Conservation (phyloP, 169 alveolate species). For the Plasmodium cynomolgi region DNA sequence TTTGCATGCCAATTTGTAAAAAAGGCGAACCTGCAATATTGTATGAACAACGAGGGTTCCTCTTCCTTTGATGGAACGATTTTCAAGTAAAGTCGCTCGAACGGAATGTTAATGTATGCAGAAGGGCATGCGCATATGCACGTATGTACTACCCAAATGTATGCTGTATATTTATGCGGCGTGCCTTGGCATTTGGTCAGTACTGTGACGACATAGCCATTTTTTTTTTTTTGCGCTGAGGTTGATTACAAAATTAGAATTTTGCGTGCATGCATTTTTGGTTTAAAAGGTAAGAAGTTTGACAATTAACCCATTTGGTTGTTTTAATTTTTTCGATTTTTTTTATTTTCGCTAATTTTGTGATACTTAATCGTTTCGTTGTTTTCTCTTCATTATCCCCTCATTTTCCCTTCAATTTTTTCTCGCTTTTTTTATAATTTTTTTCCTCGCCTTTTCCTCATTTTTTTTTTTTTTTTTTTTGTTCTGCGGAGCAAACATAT, state of each 20-base stretch:
- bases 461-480: neutral
- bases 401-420: neutral
- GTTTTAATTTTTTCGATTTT: neutral
- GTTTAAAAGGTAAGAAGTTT: neutral
- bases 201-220: neutral
- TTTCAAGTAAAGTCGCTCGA: neutral
- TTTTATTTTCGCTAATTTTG: neutral
- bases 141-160: neutral
- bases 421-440: neutral
- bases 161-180: neutral
- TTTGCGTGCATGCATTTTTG: neutral
- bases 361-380: neutral
- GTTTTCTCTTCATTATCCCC: neutral
- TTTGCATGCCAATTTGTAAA: neutral
- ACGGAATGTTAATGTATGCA: neutral
- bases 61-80: neutral
- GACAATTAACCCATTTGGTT: neutral
- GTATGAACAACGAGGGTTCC: neutral
- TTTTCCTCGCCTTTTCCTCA: neutral
- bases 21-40: neutral
- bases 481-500: slow-evolving; percentile 2
- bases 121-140: neutral
- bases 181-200: neutral
- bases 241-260: neutral
- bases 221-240: neutral